phyloP scores from a whole-genome alignment of 2,329 filamentous ascomycete species.

The Xylariales sp. region DNA sequence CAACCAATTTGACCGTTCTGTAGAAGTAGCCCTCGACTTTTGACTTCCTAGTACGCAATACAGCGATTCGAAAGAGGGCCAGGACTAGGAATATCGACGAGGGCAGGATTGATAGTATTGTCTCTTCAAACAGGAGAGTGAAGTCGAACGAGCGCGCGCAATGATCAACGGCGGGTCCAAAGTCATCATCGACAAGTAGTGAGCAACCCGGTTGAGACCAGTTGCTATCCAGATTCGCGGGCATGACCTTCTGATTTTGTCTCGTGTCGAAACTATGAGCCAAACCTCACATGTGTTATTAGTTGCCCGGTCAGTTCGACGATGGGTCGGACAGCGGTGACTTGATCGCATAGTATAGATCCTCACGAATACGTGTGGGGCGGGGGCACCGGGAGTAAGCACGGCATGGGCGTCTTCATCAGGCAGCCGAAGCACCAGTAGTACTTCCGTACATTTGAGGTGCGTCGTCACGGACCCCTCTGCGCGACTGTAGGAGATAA shows the following conservation, averaged over 20 bases:
- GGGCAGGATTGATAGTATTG: conserved; percentile 20
- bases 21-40: background rate
- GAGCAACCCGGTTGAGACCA: background rate
- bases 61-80: conserved; percentile 7
- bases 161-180: conserved; percentile 7
- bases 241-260: background rate
- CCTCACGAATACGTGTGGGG: no score
- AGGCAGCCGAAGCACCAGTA: no score
- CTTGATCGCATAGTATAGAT: no score
- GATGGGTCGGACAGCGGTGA: no score
- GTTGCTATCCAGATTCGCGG: background rate
- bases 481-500: background rate
- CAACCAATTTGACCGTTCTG: conserved; percentile 6
- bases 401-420: no score
- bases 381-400: no score
- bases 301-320: no score
- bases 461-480: background rate
- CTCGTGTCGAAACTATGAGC: background rate
- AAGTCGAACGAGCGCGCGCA: conserved; percentile 18
- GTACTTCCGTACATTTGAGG: no score
- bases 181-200: conserved; percentile 3
- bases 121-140: conserved; percentile 23
- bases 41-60: conserved; percentile 4
- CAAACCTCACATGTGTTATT: background rate
- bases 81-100: conserved; percentile 17